Evolutionary conservation across 2,329 filamentous ascomycete species (phyloP).

Genomic region (Juglanconis oblonga): DNA sequence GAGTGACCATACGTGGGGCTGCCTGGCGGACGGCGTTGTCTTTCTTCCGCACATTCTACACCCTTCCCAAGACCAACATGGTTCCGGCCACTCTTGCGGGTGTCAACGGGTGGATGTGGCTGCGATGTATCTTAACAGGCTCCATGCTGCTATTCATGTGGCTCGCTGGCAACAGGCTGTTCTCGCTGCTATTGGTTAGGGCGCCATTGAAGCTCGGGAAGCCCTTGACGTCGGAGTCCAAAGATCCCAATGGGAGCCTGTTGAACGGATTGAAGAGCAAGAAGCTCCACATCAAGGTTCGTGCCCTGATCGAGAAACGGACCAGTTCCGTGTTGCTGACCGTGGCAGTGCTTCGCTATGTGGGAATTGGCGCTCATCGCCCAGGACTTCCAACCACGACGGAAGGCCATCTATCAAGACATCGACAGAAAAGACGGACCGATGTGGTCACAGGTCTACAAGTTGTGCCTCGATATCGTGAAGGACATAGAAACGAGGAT

Average conservation of each 20-base stretch:
- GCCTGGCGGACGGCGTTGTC: conserved; percentile 69
- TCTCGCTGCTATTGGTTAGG: conserved; percentile 76
- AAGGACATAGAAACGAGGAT: conserved; percentile 66
- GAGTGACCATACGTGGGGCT: conserved; percentile 47
- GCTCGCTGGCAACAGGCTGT: conserved; percentile 73
- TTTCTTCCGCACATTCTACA: conserved; percentile 71
- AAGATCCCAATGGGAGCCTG: conserved; percentile 87
- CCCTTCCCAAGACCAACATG: conserved; percentile 69
- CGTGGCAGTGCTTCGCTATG: conserved; percentile 71
- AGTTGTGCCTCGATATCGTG: conserved; percentile 67
- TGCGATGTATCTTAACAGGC: conserved; percentile 58
- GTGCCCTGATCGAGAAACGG: conserved; percentile 19
- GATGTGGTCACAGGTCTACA: conserved; percentile 77
- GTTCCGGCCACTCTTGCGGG: conserved; percentile 49
- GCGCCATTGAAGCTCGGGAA: conserved; percentile 81
- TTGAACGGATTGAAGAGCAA: conserved; percentile 80
- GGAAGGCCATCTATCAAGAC: conserved; percentile 81
- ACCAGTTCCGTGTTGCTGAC: conserved; percentile 15
- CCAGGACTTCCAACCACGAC: conserved; percentile 68
- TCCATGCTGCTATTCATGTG: conserved; percentile 69
- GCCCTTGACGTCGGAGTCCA: conserved; percentile 79
- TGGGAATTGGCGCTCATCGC: conserved; percentile 87
- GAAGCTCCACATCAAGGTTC: conserved; percentile 70
- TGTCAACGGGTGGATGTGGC: conserved; percentile 11
- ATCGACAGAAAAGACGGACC: conserved; percentile 78